Conservation (phyloP, 306 rosid genomes). For the Lathyrus aphaca region DNA sequence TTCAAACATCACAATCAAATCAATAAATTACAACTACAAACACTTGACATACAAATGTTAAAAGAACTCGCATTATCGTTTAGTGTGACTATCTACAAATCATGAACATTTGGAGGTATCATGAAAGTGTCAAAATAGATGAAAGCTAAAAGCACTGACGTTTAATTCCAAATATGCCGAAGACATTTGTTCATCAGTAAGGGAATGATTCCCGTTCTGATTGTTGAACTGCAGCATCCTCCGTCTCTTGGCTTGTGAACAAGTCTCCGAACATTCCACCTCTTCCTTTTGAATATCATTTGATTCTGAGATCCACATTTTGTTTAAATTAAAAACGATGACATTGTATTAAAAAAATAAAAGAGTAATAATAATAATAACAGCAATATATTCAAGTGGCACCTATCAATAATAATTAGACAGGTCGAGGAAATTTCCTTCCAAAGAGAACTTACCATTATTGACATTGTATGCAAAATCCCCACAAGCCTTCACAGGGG, state of each 20-base stretch:
- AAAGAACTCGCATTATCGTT: background rate
- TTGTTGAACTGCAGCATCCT: conserved; percentile 75
- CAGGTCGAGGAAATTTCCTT: conserved; percentile 4
- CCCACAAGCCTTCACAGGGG: conserved; percentile 88
- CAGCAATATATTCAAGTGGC: conserved; percentile 12
- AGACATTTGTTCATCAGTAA: conserved; percentile 53
- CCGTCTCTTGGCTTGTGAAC: conserved; percentile 77
- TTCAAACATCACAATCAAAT: conserved; percentile 25
- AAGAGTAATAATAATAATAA: conserved; percentile 7
- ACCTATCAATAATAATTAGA: conserved; percentile 6
- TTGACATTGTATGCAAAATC: conserved; percentile 61
- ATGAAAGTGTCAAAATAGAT: conserved; percentile 6
- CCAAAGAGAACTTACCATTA: conserved; percentile 43
- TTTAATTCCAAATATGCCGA: conserved; percentile 59
- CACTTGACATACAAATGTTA: background rate
- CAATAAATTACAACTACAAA: background rate
- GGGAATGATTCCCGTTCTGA: conserved; percentile 47
- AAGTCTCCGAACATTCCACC: conserved; percentile 57
- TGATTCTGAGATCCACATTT: conserved; percentile 61
- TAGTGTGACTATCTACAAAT: background rate
- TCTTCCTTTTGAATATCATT: conserved; percentile 51
- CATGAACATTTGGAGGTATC: conserved; percentile 13
- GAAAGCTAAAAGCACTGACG: conserved; percentile 55
- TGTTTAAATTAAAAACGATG: conserved; percentile 32
- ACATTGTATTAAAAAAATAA: background rate